phyloP scores from a whole-genome alignment of 768 basidiomycete genomes.

The Lentinula boryana region DNA sequence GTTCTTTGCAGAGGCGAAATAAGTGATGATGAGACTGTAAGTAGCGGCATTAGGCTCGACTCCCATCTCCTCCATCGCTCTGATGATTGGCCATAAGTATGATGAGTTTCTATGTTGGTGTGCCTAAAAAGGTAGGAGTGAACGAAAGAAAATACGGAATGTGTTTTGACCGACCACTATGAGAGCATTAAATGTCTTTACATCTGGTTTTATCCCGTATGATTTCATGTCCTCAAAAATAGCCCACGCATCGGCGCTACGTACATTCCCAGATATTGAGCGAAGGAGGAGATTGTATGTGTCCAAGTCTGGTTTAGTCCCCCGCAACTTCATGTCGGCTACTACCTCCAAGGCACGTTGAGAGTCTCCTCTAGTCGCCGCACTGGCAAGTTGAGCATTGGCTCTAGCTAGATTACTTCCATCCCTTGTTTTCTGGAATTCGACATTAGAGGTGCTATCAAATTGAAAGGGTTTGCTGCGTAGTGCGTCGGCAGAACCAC shows the following conservation, averaged over 20 bases:
- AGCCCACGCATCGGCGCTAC: slow-evolving; percentile 52
- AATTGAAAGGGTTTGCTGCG: slow-evolving; percentile 9
- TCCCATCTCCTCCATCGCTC: slow-evolving; percentile 46
- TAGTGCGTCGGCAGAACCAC: not conserved
- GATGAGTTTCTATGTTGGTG: slow-evolving; percentile 31
- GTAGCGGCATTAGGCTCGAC: slow-evolving; percentile 47
- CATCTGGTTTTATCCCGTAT: slow-evolving; percentile 41
- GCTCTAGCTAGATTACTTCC: slow-evolving; percentile 20
- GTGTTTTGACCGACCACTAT: slow-evolving; percentile 39
- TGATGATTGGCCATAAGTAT: slow-evolving; percentile 42
- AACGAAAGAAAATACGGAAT: slow-evolving; percentile 7
- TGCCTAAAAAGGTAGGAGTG: slow-evolving; percentile 29
- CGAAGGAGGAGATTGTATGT: slow-evolving; percentile 56
- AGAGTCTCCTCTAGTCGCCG: slow-evolving; percentile 30
- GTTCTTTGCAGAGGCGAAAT: slow-evolving; percentile 39
- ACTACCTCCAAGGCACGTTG: slow-evolving; percentile 37
- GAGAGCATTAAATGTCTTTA: slow-evolving; percentile 51
- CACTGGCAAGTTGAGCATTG: slow-evolving; percentile 27
- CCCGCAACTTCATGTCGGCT: slow-evolving; percentile 50
- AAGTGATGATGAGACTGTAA: slow-evolving; percentile 47
- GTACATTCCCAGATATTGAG: slow-evolving; percentile 35
- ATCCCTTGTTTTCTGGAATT: slow-evolving; percentile 17
- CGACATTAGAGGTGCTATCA: slow-evolving; percentile 12
- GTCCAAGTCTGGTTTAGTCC: slow-evolving; percentile 44
- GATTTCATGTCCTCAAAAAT: slow-evolving; percentile 65